Conservation (phyloP, 192 early-diverging fungal species). For the Jimgerdemannia lactiflua region DNA sequence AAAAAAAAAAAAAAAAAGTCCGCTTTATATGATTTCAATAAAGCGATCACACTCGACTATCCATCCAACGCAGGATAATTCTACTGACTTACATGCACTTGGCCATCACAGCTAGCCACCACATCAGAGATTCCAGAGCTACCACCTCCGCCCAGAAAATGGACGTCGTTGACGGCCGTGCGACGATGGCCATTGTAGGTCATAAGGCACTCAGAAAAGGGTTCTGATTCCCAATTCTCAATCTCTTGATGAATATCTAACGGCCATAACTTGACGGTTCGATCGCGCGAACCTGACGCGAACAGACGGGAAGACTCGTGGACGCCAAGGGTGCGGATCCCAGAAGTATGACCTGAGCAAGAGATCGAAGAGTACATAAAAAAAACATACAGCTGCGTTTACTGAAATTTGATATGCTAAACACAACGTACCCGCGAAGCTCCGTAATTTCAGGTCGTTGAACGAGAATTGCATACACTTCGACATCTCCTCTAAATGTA, state of each 20-base stretch:
- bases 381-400: background rate
- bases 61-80: background rate
- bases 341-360: conserved; percentile 45
- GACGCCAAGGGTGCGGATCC: conserved; percentile 41
- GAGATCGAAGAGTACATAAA: background rate
- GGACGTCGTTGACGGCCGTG: conserved; percentile 40
- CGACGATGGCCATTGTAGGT: conserved; percentile 54
- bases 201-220: conserved; percentile 46
- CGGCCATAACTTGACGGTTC: conserved; percentile 64
- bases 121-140: conserved; percentile 37
- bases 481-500: conserved; percentile 53
- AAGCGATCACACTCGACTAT: no score
- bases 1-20: background rate
- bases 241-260: conserved; percentile 53
- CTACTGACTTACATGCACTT: conserved; percentile 46
- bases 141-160: conserved; percentile 48
- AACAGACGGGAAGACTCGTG: conserved; percentile 52
- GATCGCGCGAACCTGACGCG: conserved; percentile 57
- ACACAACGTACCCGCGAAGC: conserved; percentile 41
- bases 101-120: conserved; percentile 57
- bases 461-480: conserved; percentile 64
- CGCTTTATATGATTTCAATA: no score
- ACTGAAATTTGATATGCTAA: background rate
- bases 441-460: conserved; percentile 58
- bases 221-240: conserved; percentile 49